Evolutionary conservation across 805 yeast genomes (phyloP).

Genomic region (Pichia nakasei): DNA sequence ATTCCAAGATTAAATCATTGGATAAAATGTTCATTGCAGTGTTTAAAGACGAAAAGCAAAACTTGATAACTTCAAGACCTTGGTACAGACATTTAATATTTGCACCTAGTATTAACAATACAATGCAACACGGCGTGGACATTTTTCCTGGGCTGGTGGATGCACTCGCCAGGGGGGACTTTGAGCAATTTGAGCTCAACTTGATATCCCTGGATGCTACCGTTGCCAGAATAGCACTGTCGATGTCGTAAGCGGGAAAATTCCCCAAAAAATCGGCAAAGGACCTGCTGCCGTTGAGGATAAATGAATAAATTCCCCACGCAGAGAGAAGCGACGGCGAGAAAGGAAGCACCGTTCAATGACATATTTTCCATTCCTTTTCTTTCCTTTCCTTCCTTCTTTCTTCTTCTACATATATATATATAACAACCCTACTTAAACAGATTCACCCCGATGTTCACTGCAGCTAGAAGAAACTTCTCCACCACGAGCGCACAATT

Average conservation of each 20-base stretch:
- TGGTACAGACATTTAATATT: constrained; percentile 60
- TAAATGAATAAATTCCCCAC: no score
- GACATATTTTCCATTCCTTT: not conserved
- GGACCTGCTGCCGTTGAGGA: no score
- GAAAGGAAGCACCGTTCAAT: no score
- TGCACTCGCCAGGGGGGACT: constrained; percentile 37
- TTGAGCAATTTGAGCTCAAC: constrained; percentile 20
- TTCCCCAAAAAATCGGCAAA: no score
- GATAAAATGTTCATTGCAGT: constrained; percentile 44
- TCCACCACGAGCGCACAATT: constrained; percentile 37
- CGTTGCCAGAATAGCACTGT: not conserved
- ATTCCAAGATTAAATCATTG: constrained; percentile 42
- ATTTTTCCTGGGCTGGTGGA: constrained; percentile 53
- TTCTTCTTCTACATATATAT: not conserved
- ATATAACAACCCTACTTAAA: not conserved
- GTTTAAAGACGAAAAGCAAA: constrained; percentile 13
- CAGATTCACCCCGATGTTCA: not conserved
- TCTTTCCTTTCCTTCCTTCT: not conserved
- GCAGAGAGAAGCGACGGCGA: no score
- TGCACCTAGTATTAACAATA: constrained; percentile 36
- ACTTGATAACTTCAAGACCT: constrained; percentile 23
- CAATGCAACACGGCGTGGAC: not conserved
- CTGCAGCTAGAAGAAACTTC: constrained; percentile 35
- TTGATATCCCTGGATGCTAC: not conserved
- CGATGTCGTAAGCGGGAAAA: not conserved